Percentiles rank a stretch among this genome's conserved stretches.
Conservation (phyloP, 1,139 yeast species). For the Candida neerlandica region DNA sequence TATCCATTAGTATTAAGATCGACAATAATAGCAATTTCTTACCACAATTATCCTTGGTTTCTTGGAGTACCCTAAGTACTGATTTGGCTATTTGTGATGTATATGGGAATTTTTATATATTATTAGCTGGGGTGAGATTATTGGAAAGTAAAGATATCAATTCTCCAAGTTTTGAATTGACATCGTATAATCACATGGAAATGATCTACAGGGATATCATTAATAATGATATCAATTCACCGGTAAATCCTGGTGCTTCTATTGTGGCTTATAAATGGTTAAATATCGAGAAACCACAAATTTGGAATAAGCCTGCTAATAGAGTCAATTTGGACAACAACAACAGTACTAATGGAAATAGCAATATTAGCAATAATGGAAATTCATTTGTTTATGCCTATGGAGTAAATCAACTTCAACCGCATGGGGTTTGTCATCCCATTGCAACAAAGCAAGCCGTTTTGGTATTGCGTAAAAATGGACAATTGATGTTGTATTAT, state of each 20-base stretch:
- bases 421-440: constrained; percentile 72
- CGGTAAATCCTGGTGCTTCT: constrained; percentile 20
- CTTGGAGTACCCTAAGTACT: constrained; percentile 56
- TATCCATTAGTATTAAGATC: constrained; percentile 39
- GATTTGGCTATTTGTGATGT: constrained; percentile 55
- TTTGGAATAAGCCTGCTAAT: constrained; percentile 55
- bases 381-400: constrained; percentile 43
- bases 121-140: constrained; percentile 48
- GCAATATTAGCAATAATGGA: not conserved
- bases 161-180: constrained; percentile 44
- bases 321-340: constrained; percentile 22
- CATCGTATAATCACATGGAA: constrained; percentile 50
- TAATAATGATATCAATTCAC: constrained; percentile 20
- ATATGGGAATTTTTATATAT: constrained; percentile 52
- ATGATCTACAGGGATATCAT: constrained; percentile 45
- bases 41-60: constrained; percentile 36
- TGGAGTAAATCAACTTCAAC: constrained; percentile 58
- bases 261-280: constrained; percentile 69
- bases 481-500: constrained; percentile 58
- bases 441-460: constrained; percentile 71
- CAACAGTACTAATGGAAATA: not conserved
- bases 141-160: constrained; percentile 18
- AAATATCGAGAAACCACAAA: constrained; percentile 63
- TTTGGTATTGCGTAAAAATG: constrained; percentile 64
- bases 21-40: constrained; percentile 27